Base-by-base conservation (phyloP, 1,284 basidiomycete genomes). In the Puccinia triticina region DNA sequence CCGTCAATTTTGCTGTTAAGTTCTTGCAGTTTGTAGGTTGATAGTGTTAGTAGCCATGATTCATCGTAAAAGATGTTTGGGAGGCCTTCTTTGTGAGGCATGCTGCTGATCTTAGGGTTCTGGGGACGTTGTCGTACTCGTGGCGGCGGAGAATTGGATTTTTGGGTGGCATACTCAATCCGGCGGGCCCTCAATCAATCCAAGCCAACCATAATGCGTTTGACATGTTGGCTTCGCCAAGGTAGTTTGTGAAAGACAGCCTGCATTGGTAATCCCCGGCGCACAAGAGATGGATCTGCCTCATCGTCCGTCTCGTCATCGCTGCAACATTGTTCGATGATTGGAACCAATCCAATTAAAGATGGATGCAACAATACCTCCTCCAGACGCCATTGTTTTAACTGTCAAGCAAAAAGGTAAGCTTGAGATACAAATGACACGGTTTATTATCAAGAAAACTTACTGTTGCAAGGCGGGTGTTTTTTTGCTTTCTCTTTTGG, bases 241-340 rank as follows among this genome's bases (percentile, higher is more conserved):
- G 69, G 69, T 26, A 71, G n/a, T 40, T 40, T 21, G 61, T 3
- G 43, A 72, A 55, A n/a, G 1, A 14, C 2, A 23, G 50, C 69
- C 50, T 37, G 69, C 69, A 72, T 72, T 34, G 69, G 43, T 18
- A 11, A 26, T 29, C 69, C 50, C 46, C 16, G 69, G 1, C 26
- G 18, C 43, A 71, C 29, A 29, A 32, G 69, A 26, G 69, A 50
- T 18, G 50, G 43, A 26, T 32, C 23, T 1, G 61, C 61, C 34
- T 66, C 69, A 34, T 71, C n/a, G 69, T 71, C 69, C n/a, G 69
- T 71, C 23, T 71, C 69, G n/a, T 71, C 43, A 26, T 71, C 46
- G 7, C 69, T 71, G 23, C 69, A 71, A 50, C 43, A 46, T 10
- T 26, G 10, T 21, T 71, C 43, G 29, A 71, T 29, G 37, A 71